Base-by-base conservation (phyloP, 1,284 basidiomycete genomes). In the Ustilago nuda region DNA sequence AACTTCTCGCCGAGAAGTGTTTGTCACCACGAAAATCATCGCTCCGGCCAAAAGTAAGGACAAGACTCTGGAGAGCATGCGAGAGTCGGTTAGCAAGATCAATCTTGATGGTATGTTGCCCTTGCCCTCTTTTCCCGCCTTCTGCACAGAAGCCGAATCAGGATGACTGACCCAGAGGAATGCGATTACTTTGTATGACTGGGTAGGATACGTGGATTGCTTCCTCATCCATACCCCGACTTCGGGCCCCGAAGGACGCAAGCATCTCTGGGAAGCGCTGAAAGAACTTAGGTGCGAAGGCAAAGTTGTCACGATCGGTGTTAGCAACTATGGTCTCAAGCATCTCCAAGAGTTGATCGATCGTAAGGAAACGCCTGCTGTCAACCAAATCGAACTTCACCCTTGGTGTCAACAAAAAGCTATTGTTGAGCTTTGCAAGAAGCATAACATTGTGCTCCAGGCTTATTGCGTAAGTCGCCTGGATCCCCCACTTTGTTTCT, bases 1-100 rank as follows among this genome's bases (percentile, higher is more conserved):
- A 43, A 27, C 59, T 50, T 72, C 70, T 39, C 65, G 74, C 5
- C 32, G 66, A 6, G 60, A 72, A 19, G 69, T 76, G 13, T 76
- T 76, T 59, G 70, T 76, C 9, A 76, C 74, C 33, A 76, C 74
- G 63, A 76, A 76, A 61, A 72, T 76, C 52, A 72, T 76, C 37
- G 30, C 54, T 6, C 69, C 74, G 1, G 15, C 7, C 41, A 39
- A 59, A 27, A 66, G 52, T 27, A 51, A 62, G 57, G 66, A 69
- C 4, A 63, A 76, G 27, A 76, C 74, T 41, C 66, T 76, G 41
- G 57, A 36, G 11, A 54, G 50, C 36, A 19, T 76, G 62, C 74
- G 69, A 27, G 61, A 63, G 36, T 72, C 69, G 46, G 74, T 76
- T 12, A 27, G 58, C 15, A 66, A 69, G 60, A 41, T 67, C 27